Evolutionary conservation across 192 early-diverging fungal genomes (phyloP).

Genomic region (Backusella mclennaniae): DNA sequence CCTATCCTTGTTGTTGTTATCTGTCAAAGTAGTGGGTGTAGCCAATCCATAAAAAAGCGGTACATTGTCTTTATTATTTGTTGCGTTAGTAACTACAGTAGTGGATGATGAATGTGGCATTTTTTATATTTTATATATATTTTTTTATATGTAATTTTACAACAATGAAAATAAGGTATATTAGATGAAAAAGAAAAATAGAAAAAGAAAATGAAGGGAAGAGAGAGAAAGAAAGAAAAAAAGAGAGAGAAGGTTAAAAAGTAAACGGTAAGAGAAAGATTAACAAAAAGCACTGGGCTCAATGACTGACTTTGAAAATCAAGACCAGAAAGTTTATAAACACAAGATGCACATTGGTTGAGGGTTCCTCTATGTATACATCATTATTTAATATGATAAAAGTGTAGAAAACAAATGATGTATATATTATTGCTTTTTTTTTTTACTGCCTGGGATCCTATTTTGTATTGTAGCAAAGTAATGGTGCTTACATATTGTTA

Average conservation of each 20-base stretch:
- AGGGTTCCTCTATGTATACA: not conserved
- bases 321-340: not conserved
- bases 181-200: not conserved
- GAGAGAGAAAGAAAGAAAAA: not conserved
- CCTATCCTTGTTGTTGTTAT: not conserved
- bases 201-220: not conserved
- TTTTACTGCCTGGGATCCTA: not conserved
- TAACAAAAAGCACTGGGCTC: not conserved
- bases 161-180: not conserved
- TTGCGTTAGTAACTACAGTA: constrained; percentile 9
- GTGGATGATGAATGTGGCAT: constrained; percentile 19
- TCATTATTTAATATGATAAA: not conserved
- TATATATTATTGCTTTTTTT: not conserved
- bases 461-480: not conserved
- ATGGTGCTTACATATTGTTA: not conserved
- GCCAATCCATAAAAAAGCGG: not conserved
- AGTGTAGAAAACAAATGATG: not conserved
- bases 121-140: not conserved
- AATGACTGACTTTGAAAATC: not conserved
- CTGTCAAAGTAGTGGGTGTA: constrained; percentile 8
- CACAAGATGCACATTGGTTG: constrained; percentile 7
- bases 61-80: not conserved
- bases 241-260: not conserved
- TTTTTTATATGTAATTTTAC: not conserved
- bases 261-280: not conserved